These are phyloP conservation scores for Luzula sylvatica DNA, from an alignment of 176 grass and related monocot genomes.

Conservation along the genomic window DNA sequence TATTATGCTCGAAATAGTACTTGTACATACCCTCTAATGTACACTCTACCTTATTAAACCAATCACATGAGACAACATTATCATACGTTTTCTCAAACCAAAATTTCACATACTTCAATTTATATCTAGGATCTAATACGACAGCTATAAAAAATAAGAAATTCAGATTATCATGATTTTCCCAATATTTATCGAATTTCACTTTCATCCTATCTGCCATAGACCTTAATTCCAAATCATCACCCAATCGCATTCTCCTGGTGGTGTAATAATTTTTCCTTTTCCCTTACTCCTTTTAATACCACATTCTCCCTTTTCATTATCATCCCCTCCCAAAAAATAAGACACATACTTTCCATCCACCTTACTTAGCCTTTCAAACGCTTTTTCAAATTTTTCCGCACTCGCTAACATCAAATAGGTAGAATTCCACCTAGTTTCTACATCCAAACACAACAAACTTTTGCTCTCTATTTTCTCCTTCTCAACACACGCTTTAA, in stretches of 20 bases:
- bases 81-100: background rate
- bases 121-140: slow-evolving; percentile 10
- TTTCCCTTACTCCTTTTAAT: background rate
- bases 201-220: background rate
- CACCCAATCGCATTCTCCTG: background rate
- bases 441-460: background rate
- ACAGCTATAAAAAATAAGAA: background rate
- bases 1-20: background rate
- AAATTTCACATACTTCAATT: slow-evolving; percentile 9
- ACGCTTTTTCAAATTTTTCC: slow-evolving; percentile 8
- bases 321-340: background rate
- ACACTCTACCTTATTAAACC: background rate
- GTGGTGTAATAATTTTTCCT: background rate
- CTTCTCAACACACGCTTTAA: background rate
- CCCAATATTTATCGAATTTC: slow-evolving; percentile 3
- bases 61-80: background rate
- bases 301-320: background rate
- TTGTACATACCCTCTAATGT: background rate
- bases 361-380: slow-evolving; percentile 4
- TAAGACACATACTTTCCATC: background rate
- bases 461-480: background rate
- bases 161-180: slow-evolving; percentile 1
- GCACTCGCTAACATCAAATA: slow-evolving; percentile 9
- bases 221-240: background rate
- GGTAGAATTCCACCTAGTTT: no score